These are phyloP conservation scores for Sphagnum magellanicum DNA, from an alignment of 228 moss, liverwort and hornwort species.

Conservation along the genomic window DNA sequence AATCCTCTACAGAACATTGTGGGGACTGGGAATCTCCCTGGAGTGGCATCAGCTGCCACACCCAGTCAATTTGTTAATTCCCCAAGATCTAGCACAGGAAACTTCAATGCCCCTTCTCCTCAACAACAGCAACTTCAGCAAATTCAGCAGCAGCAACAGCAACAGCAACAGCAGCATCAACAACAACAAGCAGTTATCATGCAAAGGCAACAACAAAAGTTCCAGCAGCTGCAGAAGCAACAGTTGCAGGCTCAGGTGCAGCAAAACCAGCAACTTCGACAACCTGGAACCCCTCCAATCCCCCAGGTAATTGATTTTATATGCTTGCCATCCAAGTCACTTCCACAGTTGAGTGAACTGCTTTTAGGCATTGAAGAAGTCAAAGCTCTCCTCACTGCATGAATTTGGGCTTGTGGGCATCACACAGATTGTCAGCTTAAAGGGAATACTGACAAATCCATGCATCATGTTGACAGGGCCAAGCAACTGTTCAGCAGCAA, in stretches of 20 bases:
- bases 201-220: conserved; percentile 41
- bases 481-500: conserved; percentile 40
- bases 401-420: too few relatives aligned
- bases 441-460: background rate
- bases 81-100: conserved; percentile 47
- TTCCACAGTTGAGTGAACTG: background rate
- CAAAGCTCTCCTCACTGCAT: too few relatives aligned
- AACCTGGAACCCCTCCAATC: conserved; percentile 58
- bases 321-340: background rate
- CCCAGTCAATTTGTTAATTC: conserved; percentile 48
- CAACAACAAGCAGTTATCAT: conserved; percentile 25
- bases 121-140: conserved; percentile 48
- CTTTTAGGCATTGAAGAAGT: too few relatives aligned
- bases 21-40: conserved; percentile 32
- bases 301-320: conserved; percentile 28
- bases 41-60: conserved; percentile 22
- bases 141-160: background rate
- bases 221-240: conserved; percentile 25
- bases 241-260: conserved; percentile 33
- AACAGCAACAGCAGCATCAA: conserved; percentile 31
- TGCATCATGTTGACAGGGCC: conserved; percentile 22
- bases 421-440: background rate
- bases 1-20: conserved; percentile 32
- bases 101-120: conserved; percentile 48
- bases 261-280: conserved; percentile 52